Conservation (phyloP, 2,329 filamentous ascomycete species). For the Aspergillus udagawae region DNA sequence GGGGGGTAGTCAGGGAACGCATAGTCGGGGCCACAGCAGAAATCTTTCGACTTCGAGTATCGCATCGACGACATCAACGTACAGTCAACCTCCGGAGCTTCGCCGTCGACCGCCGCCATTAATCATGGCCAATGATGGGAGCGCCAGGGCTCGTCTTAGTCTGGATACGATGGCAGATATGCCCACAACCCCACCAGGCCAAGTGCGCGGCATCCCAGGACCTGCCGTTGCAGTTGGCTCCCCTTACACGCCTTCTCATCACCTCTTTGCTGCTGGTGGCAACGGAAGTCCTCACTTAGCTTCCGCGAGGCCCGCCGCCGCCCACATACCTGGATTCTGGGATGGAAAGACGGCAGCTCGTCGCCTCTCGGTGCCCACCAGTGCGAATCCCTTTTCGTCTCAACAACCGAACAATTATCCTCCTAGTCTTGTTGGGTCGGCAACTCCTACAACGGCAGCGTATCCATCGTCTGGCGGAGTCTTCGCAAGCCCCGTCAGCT, state of each 20-base stretch:
- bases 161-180: conserved; percentile 63
- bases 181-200: conserved; percentile 59
- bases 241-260: conserved; percentile 78
- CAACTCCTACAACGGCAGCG: conserved; percentile 49
- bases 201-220: conserved; percentile 61
- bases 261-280: conserved; percentile 68
- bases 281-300: conserved; percentile 74
- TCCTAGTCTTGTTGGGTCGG: conserved; percentile 53
- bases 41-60: conserved; percentile 90
- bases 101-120: conserved; percentile 74
- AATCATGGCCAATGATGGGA: conserved; percentile 71
- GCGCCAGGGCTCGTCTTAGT: conserved; percentile 58
- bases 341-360: conserved; percentile 65
- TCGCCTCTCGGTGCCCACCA: conserved; percentile 77
- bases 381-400: conserved; percentile 68
- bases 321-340: conserved; percentile 70
- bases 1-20: conserved; percentile 65
- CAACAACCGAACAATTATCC: conserved; percentile 55
- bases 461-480: conserved; percentile 57
- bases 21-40: conserved; percentile 71
- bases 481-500: conserved; percentile 64
- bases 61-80: conserved; percentile 66
- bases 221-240: conserved; percentile 66
- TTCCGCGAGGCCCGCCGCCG: conserved; percentile 69
- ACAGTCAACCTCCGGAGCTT: conserved; percentile 58